phyloP scores from a whole-genome alignment of 2,329 filamentous ascomycete species.

The Aspergillus spinulosporus region DNA sequence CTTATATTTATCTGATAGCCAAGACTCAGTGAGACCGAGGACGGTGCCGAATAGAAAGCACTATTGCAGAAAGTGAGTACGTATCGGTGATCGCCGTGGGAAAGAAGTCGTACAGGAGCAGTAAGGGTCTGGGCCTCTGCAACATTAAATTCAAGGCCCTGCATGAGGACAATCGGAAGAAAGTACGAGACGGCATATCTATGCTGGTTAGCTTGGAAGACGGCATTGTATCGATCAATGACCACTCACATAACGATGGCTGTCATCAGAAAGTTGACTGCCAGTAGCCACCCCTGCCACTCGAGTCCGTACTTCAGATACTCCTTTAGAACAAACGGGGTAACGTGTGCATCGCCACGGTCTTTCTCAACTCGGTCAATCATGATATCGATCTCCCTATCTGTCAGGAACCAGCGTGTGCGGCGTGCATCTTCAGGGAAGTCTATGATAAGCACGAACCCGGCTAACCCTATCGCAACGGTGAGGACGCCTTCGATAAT shows the following conservation, averaged over 20 bases:
- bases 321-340: conserved; percentile 9
- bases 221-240: too few species aligned
- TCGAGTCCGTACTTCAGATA: conserved; percentile 16
- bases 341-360: conserved; percentile 16
- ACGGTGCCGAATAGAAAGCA: conserved; percentile 12
- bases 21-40: conserved; percentile 8
- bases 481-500: conserved; percentile 13
- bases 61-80: not conserved
- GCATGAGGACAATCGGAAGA: conserved; percentile 20
- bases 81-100: not conserved
- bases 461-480: not conserved
- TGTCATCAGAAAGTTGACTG: conserved; percentile 13
- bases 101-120: conserved; percentile 11
- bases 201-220: too few species aligned
- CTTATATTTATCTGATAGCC: conserved; percentile 13
- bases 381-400: conserved; percentile 14
- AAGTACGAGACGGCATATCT: conserved; percentile 22
- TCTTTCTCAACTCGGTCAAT: conserved; percentile 19
- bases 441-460: conserved; percentile 11
- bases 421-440: conserved; percentile 13
- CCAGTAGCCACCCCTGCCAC: conserved; percentile 18
- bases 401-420: conserved; percentile 12
- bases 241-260: conserved; percentile 13
- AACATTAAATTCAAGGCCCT: conserved; percentile 18
- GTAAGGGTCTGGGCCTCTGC: conserved; percentile 20